Base-by-base conservation (phyloP, 768 basidiomycete genomes). In the Butyriboletus loyo region DNA sequence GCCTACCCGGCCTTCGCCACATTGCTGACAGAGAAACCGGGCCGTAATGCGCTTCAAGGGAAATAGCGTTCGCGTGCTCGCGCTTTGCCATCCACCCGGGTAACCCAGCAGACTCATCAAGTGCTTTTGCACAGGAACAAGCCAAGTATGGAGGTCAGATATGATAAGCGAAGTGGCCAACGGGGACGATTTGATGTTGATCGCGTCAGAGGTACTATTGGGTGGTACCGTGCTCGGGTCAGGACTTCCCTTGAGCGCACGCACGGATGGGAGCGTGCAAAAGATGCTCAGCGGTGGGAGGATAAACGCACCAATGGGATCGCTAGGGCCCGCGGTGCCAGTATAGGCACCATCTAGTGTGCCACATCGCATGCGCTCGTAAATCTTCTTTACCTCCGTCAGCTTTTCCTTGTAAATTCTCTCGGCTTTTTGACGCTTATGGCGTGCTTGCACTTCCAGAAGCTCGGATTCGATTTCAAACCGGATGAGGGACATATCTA, bases 31-130 rank as follows among this genome's bases (percentile, higher is more conserved):
- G 25, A 69, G 64, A 66, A 86, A 89, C 22, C 81, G 68, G 0
- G 84, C 83, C 5, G 79, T 81, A 14, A 84, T 51, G 38, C 85
- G 73, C 43, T 85, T 76, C 17, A 78, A 77, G 0, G 85, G 85
- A 61, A 82, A 81, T 9, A 86, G 48, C 35, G 67, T 62, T 15
- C 65, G 74, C 46, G 64, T 72, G 59, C 75, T 79, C 19, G 80
- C 72, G 25, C 68, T 70, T 57, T 72, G 78, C 83, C 83, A 87
- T 50, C 53, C 58, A 4, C 75, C 65, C 0, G 75, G 66, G 47
- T 73, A 73, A 0, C 84, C 87, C 8, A 89, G 62, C 10, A 74
- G 58, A 5, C 56, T 64, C 11, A 75, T 75, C 17, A 89, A 65
- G 7, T 68, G 70, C 1, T 60, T 68, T 57, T 72, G 76, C 3